phyloP scores from a whole-genome alignment of 139 green algal species.

The Tetraselmis striata region DNA sequence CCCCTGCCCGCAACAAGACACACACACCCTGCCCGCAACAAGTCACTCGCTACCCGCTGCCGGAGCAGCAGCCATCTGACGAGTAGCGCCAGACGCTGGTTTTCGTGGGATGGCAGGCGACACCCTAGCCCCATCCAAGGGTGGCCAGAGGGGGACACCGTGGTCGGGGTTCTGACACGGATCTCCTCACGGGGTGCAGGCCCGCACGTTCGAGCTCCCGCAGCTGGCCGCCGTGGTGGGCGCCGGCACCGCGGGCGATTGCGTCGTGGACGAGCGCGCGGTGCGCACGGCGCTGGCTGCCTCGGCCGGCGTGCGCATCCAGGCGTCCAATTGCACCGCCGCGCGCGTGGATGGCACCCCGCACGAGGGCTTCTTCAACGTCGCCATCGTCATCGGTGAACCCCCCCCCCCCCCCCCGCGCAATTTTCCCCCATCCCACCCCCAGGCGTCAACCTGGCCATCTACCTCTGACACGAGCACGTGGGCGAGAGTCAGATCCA shows the following conservation, averaged over 20 bases:
- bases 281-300: background rate
- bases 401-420: too few species aligned
- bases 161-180: background rate
- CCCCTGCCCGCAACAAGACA: background rate
- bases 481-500: too few species aligned
- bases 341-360: background rate
- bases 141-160: too few species aligned
- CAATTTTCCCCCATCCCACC: background rate
- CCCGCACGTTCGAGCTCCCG: background rate
- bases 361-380: background rate
- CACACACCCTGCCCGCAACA: background rate
- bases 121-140: too few species aligned
- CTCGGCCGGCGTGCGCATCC: background rate
- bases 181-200: background rate
- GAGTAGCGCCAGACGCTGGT: too few species aligned
- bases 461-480: too few species aligned
- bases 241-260: background rate
- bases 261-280: background rate
- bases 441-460: background rate
- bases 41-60: background rate
- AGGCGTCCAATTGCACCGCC: background rate
- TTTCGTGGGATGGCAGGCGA: too few species aligned
- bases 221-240: background rate
- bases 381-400: background rate
- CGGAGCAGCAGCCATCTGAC: background rate